Base-by-base conservation (phyloP, 495 filamentous ascomycete genomes). In the Tuber brumale region DNA sequence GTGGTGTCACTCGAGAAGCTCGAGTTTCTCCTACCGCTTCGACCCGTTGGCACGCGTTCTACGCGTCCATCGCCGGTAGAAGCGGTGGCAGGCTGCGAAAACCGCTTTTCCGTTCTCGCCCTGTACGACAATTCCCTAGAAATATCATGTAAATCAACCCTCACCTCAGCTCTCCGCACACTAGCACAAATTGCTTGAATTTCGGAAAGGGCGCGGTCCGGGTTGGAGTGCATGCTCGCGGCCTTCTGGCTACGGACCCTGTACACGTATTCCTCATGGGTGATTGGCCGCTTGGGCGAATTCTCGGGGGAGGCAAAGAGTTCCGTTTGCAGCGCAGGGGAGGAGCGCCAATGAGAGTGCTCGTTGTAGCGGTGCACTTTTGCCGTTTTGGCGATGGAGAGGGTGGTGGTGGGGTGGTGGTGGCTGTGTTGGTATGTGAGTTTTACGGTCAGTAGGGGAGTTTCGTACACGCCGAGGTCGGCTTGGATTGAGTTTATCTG, bases 301-400 rank as follows among this genome's bases (percentile, higher is more conserved):
- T 73, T 79, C 31, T 79, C 74, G 35, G 72, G 57, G n/a, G 75
- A 79, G 14, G 46, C 44, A 2, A 79, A 42, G 45, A 76, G 35
- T 18, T 76, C 71, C 43, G 73, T 79, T 66, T 7, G 12, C 45
- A 71, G 73, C 9, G 73, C 44, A 19, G 77, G 79, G 3, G 79
- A 80, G 39, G 78, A 80, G n/a, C 75, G 75, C 81, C 81, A 82
- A 9, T 76, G 42, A 12, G 80, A 82, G 18, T 81, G 80, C 51
- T 82, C 77, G 6, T 75, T 74, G 61, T 77, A 82, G 19, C 81
- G 75, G 39, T 57, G 31, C n/a, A 82, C 73, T 14, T 73, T 75
- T 6, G 77, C 72, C 21, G 75, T 45, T 21, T 35, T 46, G 23
- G 72, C 42, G 0, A 75, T 74, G 1, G 48, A 73, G 37, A 82